Evolutionary conservation across 2,329 filamentous ascomycete species (phyloP), one percentile per base, ranked within the genome.

Genomic region (Epichloe sp.): DNA sequence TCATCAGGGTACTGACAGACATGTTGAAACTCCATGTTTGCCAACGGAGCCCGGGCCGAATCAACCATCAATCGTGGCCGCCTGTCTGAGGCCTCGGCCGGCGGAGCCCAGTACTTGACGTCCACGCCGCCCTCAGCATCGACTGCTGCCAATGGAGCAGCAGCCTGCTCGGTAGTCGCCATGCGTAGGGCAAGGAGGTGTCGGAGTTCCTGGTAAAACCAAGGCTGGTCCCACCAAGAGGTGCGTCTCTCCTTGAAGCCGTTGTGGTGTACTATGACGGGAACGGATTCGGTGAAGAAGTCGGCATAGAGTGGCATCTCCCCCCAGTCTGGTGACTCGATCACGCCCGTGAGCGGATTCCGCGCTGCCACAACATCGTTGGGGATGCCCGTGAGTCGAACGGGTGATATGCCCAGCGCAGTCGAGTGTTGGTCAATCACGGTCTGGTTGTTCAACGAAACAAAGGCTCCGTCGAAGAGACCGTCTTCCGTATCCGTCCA

Each of bases 211-310:
- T 54, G 57, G 21, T 56, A 55, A 31, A 56, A 61, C 60, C 59
- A 63, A 3, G 52, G 55, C 36, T 55, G 53, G 21, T 58, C 52
- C 61, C 61, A 62, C 59, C 61, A 63, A 3, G 44, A 31, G 2
- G 47, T 48, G 31, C 57, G 58, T 26, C 55, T 52, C 3, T 50
- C 48, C 42, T 63, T 62, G 42, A 57, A 50, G 2, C 55, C 59
- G 44, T 62, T 61, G 47, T 62, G 58, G 42, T 62, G 59, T 5
- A 62, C 47, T 15, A 54, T 50, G 3, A 52, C 61, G 3, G 59
- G 58, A 6, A 62, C 54, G 8, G 52, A 50, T 6, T 51, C 52
- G 7, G 54, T 58, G 51, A 50, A 61, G 49, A 58, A 62, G 47
- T 62, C 58, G n/a, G 45, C 45, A 15, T 47, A 47, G 7, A 47